Evolutionary conservation across 768 basidiomycete species (phyloP), one percentile per base, ranked within the genome.

Genomic region (Phylloporus scabripes): DNA sequence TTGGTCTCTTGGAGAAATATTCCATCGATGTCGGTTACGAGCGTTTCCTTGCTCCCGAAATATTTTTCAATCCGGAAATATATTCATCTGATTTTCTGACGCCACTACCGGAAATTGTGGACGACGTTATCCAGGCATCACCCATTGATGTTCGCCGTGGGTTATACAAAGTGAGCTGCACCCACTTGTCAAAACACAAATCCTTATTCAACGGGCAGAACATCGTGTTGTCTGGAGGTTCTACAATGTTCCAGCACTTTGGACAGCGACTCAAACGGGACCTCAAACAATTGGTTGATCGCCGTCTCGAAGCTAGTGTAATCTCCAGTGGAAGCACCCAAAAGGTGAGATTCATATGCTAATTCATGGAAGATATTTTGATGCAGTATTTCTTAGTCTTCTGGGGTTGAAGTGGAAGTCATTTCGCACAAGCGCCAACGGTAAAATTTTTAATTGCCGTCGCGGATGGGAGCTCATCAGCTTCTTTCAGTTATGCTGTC

Each of bases 11-110:
- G 23, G 49, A 94, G 93, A 90, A 92, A 87, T 97, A 99, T 72
- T 69, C 77, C 17, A 74, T 98, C 42, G 95, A 99, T 60, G 83
- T 99, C 50, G 96, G 96, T 17, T 98, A 97, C 70, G 96, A 98
- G 68, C 92, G 96, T 21, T 99, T 99, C 80, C 83, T 98, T 45
- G 96, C 95, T 5, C 94, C 96, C 5, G 96, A 98, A 69, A 96
- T 98, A 61, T 98, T 98, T 75, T 98, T 97, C 80, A 98, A 98
- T 72, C 96, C 96, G 12, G 95, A 99, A 69, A 97, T 99, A 58
- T 89, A 88, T 68, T 96, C 93, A 0, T 94, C 92, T 34, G 95
- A 98, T 68, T 97, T 97, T 77, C 69, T 99, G 54, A 97, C 94
- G 5, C 96, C 96, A 8, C 79, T 99, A 4, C 92, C 96, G 0